Evolutionary conservation across 495 filamentous ascomycete genomes (phyloP).

Genomic region (Annulohypoxylon nitens): DNA sequence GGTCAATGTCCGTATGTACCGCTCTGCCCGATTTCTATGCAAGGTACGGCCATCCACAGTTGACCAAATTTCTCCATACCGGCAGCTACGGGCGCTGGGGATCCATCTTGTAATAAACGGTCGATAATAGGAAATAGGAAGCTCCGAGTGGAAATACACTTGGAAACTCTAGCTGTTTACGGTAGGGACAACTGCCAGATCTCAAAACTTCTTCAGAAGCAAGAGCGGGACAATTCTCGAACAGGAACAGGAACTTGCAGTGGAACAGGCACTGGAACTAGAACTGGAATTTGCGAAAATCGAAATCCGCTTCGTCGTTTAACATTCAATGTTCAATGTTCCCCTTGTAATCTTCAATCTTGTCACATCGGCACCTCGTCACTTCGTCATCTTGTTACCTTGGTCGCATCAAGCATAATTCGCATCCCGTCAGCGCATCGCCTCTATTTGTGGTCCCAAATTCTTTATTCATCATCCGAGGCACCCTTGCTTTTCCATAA

Average conservation of each 20-base stretch:
- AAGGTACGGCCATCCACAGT: constrained; percentile 25
- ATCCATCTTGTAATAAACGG: constrained; percentile 25
- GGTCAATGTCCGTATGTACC: constrained; percentile 31
- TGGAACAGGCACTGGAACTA: no score
- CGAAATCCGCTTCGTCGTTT: constrained; percentile 26
- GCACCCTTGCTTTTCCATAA: constrained; percentile 11
- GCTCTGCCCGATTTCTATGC: constrained; percentile 27
- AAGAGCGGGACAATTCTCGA: constrained; percentile 15
- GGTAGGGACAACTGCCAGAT: constrained; percentile 6
- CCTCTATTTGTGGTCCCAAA: constrained; percentile 43
- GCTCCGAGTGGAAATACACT: constrained; percentile 4
- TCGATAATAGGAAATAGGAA: constrained; percentile 24
- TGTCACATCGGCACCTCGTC: constrained; percentile 15
- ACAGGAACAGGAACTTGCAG: no score
- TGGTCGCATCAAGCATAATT: constrained; percentile 36
- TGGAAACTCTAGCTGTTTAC: constrained; percentile 13
- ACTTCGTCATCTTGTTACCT: neutral
- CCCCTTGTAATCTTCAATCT: no score
- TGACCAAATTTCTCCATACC: constrained; percentile 30
- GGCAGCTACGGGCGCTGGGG: constrained; percentile 31
- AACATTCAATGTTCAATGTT: no score
- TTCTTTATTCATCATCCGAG: constrained; percentile 21
- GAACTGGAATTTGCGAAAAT: constrained; percentile 16
- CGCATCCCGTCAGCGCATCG: constrained; percentile 43
- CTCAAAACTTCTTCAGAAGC: neutral